phyloP scores from a whole-genome alignment of 768 basidiomycete species.

The Lentinus brumalis region DNA sequence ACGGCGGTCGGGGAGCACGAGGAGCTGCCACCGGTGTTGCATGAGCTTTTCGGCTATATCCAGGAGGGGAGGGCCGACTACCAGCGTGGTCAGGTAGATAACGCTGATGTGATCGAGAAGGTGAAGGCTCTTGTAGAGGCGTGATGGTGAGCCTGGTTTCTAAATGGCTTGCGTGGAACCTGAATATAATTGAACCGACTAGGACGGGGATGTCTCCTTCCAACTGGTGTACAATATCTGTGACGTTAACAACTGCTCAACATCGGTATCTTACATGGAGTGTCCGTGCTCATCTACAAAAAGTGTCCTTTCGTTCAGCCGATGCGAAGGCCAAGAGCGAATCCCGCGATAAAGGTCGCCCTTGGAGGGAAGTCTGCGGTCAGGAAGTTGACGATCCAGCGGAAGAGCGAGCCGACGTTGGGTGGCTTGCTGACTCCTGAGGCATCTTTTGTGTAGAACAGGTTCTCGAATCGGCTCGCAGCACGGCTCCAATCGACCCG shows the following conservation, averaged over 20 bases:
- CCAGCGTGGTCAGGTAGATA: constrained; percentile 11
- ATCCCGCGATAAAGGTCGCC: constrained; percentile 85
- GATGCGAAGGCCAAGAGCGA: constrained; percentile 77
- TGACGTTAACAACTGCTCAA: not conserved
- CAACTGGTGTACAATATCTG: not conserved
- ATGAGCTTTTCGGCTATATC: constrained; percentile 23
- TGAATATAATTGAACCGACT: not conserved
- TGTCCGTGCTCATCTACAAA: not conserved
- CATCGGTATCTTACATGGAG: constrained; percentile 7
- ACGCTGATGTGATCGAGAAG: constrained; percentile 10
- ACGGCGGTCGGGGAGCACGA: constrained; percentile 18
- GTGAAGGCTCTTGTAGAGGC: constrained; percentile 16
- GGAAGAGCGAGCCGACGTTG: constrained; percentile 65
- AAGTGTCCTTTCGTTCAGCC: constrained; percentile 47
- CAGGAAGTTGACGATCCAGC: constrained; percentile 74
- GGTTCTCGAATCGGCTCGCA: constrained; percentile 66
- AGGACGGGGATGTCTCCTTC: not conserved
- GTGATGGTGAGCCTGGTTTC: not conserved
- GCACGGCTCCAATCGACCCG: constrained; percentile 80
- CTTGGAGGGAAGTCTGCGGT: constrained; percentile 92
- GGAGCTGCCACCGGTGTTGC: constrained; percentile 19
- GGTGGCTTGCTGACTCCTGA: constrained; percentile 59
- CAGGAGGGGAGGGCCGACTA: constrained; percentile 19
- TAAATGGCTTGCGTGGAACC: no score
- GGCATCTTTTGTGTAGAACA: constrained; percentile 67